Conservation (phyloP, 495 filamentous ascomycete genomes). For the Lasiosphaeris hirsuta region DNA sequence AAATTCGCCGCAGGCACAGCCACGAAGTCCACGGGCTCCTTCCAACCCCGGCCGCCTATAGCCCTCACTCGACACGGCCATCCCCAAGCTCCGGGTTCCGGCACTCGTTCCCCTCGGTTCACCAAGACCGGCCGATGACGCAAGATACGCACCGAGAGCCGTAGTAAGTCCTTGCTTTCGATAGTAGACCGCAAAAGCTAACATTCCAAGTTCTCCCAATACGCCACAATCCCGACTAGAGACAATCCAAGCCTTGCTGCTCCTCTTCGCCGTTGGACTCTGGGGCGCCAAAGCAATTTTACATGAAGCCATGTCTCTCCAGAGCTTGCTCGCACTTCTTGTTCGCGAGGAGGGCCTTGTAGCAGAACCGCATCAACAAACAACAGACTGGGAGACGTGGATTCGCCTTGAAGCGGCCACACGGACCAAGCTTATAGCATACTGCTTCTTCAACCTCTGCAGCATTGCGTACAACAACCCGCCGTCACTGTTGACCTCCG, state of each 20-base stretch:
- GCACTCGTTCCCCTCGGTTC: conserved; percentile 50
- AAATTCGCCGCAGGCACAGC: conserved; percentile 51
- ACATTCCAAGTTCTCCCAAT: conserved; percentile 41
- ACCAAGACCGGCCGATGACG: conserved; percentile 49
- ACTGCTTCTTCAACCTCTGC: conserved; percentile 58
- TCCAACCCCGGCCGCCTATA: conserved; percentile 48
- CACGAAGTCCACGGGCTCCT: conserved; percentile 49
- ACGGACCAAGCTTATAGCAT: conserved; percentile 56
- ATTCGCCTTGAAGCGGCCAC: conserved; percentile 49
- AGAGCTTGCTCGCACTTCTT: conserved; percentile 51
- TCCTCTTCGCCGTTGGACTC: conserved; percentile 55
- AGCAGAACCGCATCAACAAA: conserved; percentile 37
- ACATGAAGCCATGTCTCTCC: conserved; percentile 53
- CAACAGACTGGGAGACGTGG: conserved; percentile 57
- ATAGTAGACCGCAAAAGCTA: conserved; percentile 16
- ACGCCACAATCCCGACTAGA: conserved; percentile 53
- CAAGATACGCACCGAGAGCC: conserved; percentile 51
- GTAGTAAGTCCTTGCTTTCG: conserved; percentile 36
- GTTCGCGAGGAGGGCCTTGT: conserved; percentile 53
- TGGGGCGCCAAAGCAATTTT: conserved; percentile 56
- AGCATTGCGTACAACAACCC: conserved; percentile 57
- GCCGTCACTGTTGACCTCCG: conserved; percentile 58
- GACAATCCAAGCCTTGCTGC: conserved; percentile 54
- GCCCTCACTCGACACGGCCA: conserved; percentile 48
- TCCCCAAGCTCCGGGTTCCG: conserved; percentile 49